Evolutionary conservation across 2,329 filamentous ascomycete species (phyloP).

Genomic region (Samsoniella hepiali): DNA sequence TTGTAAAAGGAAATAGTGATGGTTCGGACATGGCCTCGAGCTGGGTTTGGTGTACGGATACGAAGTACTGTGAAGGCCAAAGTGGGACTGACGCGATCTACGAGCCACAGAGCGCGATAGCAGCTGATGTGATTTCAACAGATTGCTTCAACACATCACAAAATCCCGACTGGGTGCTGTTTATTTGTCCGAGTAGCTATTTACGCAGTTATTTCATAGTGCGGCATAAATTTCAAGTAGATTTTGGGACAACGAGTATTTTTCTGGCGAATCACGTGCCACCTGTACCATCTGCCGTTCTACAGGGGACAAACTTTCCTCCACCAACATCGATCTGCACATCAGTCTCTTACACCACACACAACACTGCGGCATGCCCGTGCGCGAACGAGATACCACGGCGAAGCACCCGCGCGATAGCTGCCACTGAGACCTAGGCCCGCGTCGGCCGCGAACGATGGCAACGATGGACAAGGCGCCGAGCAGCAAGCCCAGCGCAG

Average conservation of each 20-base stretch:
- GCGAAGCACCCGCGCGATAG: not conserved
- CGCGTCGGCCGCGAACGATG: not conserved
- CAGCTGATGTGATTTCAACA: not conserved
- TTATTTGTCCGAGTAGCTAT: too few relatives aligned
- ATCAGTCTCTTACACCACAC: not conserved
- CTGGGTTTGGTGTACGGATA: not conserved
- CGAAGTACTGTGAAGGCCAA: not conserved
- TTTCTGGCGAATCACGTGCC: constrained; percentile 2
- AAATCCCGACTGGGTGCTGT: not conserved
- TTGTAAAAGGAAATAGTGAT: not conserved
- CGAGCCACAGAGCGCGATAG: not conserved
- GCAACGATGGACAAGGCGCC: constrained; percentile 4
- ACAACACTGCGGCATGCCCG: not conserved
- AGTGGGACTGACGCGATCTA: not conserved
- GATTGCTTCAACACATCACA: not conserved
- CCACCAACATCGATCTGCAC: not conserved
- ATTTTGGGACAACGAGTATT: too few relatives aligned
- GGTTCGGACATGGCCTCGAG: not conserved
- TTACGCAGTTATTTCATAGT: not conserved
- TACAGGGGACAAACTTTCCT: not conserved
- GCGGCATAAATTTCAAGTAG: too few relatives aligned
- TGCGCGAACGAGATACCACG: not conserved
- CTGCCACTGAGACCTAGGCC: not conserved
- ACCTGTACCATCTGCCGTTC: not conserved
- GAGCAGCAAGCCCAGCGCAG: not conserved